A percentile compares a stretch with the other conserved stretches of the same genome.
phyloP scores from a whole-genome alignment of 306 rosid genomes.

The Castanea sativa region DNA sequence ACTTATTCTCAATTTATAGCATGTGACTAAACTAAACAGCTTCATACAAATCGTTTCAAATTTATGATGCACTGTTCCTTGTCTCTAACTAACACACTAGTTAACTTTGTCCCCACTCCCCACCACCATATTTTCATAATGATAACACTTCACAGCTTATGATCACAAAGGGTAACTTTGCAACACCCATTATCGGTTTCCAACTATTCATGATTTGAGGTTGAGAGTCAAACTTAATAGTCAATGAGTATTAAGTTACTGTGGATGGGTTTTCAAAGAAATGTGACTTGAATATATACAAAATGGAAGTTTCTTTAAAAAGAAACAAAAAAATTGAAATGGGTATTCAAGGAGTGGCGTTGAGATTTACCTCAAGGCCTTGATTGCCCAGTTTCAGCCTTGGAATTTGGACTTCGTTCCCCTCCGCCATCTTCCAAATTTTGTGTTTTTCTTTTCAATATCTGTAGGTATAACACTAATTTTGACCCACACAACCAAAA shows the following conservation, averaged over 20 bases:
- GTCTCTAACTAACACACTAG: too few relatives aligned
- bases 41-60: too few relatives aligned
- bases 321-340: not conserved
- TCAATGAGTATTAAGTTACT: not conserved
- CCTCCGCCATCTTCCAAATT: constrained; percentile 10
- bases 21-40: too few relatives aligned
- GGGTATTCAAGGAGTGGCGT: not conserved
- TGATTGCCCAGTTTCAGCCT: constrained; percentile 28
- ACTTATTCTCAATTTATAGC: too few relatives aligned
- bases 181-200: not conserved
- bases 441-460: not conserved
- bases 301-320: not conserved
- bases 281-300: not conserved
- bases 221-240: not conserved
- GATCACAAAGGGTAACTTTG: not conserved
- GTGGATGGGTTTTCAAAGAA: not conserved
- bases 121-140: too few relatives aligned
- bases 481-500: too few relatives aligned
- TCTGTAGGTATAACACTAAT: too few relatives aligned
- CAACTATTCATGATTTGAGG: not conserved
- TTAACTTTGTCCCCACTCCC: too few relatives aligned
- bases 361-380: constrained; percentile 21
- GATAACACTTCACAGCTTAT: too few relatives aligned
- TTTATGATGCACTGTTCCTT: too few relatives aligned
- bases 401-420: constrained; percentile 5